A percentile compares a stretch with the other conserved stretches of the same genome.
Conservation (phyloP, 148 eudicot species). For the Diospyros kaki region DNA sequence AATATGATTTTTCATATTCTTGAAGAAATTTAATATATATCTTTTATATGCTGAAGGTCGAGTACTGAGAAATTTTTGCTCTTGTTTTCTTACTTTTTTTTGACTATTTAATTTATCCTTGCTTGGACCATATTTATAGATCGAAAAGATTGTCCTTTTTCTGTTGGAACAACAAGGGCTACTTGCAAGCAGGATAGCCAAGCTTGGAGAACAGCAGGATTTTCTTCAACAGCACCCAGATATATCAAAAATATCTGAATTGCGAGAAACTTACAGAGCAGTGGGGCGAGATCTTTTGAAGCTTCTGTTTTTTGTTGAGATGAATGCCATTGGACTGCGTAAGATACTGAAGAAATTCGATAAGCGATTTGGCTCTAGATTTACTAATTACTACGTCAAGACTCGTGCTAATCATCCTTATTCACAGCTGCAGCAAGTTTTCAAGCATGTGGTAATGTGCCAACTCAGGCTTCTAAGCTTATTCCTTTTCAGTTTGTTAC, state of each 20-base stretch:
- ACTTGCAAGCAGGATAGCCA: slow-evolving; percentile 62
- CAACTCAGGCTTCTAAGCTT: background rate
- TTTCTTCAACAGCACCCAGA: slow-evolving; percentile 51
- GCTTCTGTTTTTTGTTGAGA: slow-evolving; percentile 75
- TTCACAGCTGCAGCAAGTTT: slow-evolving; percentile 87
- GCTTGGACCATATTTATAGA: slow-evolving; percentile 30
- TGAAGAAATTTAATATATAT: background rate
- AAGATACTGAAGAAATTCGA: slow-evolving; percentile 93
- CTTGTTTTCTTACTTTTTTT: background rate
- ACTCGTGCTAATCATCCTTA: slow-evolving; percentile 95
- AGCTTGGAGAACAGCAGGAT: slow-evolving; percentile 63
- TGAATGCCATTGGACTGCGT: slow-evolving; percentile 83
- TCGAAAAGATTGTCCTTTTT: slow-evolving; percentile 82
- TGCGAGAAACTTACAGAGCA: slow-evolving; percentile 71
- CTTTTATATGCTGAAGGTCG: background rate
- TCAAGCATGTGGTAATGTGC: slow-evolving; percentile 85
- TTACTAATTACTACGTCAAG: slow-evolving; percentile 85
- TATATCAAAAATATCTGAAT: slow-evolving; percentile 48
- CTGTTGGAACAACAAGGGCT: slow-evolving; percentile 86
- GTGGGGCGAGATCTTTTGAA: slow-evolving; percentile 73
- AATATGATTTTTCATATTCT: background rate
- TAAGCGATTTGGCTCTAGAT: slow-evolving; percentile 74
- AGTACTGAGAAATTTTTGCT: background rate
- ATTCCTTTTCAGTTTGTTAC: background rate
- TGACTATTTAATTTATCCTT: background rate